Conservation (phyloP, 352 stramenopile species). For the Phytopythium sindhum region DNA sequence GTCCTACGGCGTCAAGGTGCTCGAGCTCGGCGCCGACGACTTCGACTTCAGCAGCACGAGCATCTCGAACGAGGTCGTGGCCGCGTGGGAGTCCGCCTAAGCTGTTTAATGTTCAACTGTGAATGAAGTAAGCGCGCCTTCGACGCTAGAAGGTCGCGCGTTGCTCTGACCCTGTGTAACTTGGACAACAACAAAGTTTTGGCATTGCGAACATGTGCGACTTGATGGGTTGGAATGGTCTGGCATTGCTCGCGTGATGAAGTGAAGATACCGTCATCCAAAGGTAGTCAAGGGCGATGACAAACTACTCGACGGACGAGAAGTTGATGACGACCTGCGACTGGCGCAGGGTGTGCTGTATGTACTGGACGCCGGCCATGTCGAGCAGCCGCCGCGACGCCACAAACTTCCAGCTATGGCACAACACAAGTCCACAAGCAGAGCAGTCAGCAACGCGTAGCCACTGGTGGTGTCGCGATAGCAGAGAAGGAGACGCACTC, state of each 20-base stretch:
- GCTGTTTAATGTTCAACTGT: neutral
- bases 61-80: constrained; percentile 50
- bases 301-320: constrained; percentile 27
- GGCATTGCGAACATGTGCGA: neutral
- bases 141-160: constrained; percentile 1
- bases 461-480: neutral
- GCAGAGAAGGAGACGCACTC: constrained; percentile 41
- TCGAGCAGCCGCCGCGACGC: constrained; percentile 86
- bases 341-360: constrained; percentile 54
- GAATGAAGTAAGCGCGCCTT: neutral
- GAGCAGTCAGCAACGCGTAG: constrained; percentile 1
- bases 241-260: neutral
- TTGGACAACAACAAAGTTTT: neutral
- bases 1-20: constrained; percentile 58
- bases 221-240: neutral
- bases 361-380: constrained; percentile 71
- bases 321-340: constrained; percentile 76
- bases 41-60: constrained; percentile 57
- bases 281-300: constrained; percentile 6
- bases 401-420: constrained; percentile 77
- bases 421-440: neutral
- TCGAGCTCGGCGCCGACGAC: constrained; percentile 51
- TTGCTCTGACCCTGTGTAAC: neutral
- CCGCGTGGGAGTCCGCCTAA: constrained; percentile 52
- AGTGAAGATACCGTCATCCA: neutral